Conservation (phyloP, 75 land plant species). For the Picea sitchensis region DNA sequence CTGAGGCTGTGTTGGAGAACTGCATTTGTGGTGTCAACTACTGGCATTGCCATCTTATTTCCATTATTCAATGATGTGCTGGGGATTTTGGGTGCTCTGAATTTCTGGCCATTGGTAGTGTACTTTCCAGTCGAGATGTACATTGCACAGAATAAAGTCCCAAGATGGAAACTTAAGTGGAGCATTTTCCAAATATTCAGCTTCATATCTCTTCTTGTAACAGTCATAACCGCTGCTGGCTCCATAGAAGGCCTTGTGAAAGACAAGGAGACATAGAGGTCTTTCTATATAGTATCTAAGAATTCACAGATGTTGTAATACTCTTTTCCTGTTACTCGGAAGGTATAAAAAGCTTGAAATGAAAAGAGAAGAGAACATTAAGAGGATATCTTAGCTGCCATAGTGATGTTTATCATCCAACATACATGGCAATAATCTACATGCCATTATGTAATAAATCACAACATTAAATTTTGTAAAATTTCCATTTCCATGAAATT, state of each 20-base stretch:
- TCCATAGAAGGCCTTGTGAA: conserved; percentile 61
- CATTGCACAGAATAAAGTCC: conserved; percentile 43
- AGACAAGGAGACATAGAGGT: neutral
- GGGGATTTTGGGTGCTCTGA: conserved; percentile 46
- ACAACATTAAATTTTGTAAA: no score
- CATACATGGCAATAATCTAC: no score
- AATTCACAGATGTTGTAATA: no score
- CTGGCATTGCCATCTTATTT: conserved; percentile 21
- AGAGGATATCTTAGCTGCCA: no score
- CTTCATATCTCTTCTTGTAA: conserved; percentile 45
- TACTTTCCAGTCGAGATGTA: conserved; percentile 74
- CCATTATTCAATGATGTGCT: conserved; percentile 30
- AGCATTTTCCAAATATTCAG: conserved; percentile 49
- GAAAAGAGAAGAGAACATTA: no score
- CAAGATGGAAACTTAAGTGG: conserved; percentile 53
- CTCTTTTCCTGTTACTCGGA: no score
- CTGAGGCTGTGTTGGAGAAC: conserved; percentile 28
- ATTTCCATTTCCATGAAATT: no score
- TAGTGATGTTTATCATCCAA: no score
- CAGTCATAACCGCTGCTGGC: conserved; percentile 63
- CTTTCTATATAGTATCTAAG: no score
- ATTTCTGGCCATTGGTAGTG: conserved; percentile 77
- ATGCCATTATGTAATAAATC: no score
- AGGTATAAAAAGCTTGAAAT: no score
- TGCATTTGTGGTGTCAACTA: conserved; percentile 25